Evolutionary conservation across 2,329 filamentous ascomycete genomes (phyloP), one percentile per base, ranked within the genome.

Genomic region (Didymella exigua): DNA sequence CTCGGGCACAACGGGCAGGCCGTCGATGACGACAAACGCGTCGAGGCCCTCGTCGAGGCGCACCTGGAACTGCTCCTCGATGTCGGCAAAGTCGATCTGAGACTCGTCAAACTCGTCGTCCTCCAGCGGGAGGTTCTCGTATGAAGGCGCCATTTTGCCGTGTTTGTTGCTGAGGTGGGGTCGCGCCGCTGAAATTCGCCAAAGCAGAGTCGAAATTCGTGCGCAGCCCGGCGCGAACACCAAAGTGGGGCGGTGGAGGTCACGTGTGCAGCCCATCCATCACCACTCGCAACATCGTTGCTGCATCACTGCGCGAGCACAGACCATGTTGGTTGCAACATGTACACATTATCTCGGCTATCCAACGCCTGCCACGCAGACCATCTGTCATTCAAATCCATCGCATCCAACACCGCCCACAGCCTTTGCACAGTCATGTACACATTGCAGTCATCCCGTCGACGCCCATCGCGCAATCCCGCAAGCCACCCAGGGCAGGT

Each of bases 11-110:
- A 89, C 81, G 63, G 95, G 95, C 37, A 99, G 86, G 64, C 95
- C 95, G 77, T 99, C 95, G 74, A 98, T 86, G 60, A 98, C 93
- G 63, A 99, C 90, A 73, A 99, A 99, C 62, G 92, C 89, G 76
- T 99, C 95, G 70, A 97, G 89, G 55, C 95, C 95, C 77, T 96
- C 91, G 77, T 99, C 95, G 63, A 98, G 84, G 75, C 93, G 91
- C 60, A 98, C 93, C 79, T 98, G 92, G 76, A 93, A 97, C 78
- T 96, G 91, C 77, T 96, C 93, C 76, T 88, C 86, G 66, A 99
- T 84, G 79, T 99, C 93, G 68, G 91, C 93, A 76, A 96, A 91
- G 76, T 98, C 93, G 77, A 98, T 89, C 76, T 97, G 92, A 74
- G 93, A 89, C 79, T 95, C 89, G 75, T 96, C 93, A 71, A 95